phyloP scores from a whole-genome alignment of 2,329 filamentous ascomycete species.

The Akanthomyces lecanii region DNA sequence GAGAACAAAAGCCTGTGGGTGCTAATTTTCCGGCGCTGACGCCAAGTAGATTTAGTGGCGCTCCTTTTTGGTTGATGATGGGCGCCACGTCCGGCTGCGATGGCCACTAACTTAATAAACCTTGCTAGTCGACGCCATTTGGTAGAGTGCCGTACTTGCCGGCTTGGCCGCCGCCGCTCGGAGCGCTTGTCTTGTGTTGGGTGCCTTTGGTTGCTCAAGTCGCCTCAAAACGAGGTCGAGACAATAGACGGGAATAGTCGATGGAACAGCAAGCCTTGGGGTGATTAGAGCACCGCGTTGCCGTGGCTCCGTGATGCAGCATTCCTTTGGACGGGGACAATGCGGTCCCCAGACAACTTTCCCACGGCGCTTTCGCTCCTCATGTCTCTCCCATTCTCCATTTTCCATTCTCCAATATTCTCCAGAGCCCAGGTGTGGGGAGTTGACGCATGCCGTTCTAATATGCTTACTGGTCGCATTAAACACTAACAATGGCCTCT shows the following conservation, averaged over 20 bases:
- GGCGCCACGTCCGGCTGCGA: constrained; percentile 13
- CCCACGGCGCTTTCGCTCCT: neutral
- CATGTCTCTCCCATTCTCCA: neutral
- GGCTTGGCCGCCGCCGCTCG: neutral
- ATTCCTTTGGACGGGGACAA: neutral
- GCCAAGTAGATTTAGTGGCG: constrained; percentile 12
- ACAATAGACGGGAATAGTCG: neutral
- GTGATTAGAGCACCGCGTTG: neutral
- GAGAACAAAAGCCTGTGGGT: neutral
- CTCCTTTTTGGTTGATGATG: neutral
- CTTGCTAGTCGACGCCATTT: constrained; percentile 8
- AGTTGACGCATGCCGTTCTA: neutral
- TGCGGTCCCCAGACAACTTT: neutral
- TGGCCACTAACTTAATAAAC: neutral
- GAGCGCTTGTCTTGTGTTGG: neutral
- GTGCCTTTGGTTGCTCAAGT: neutral
- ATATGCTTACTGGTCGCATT: neutral
- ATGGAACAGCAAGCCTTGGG: neutral
- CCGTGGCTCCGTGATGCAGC: neutral
- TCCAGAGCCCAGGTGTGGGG: neutral
- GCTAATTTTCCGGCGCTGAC: constrained; percentile 4
- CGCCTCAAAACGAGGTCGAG: neutral
- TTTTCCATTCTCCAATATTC: neutral
- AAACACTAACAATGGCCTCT: neutral
- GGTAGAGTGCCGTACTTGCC: neutral